Conservation (phyloP, 495 filamentous ascomycete species). For the Lentithecium fluviatile region DNA sequence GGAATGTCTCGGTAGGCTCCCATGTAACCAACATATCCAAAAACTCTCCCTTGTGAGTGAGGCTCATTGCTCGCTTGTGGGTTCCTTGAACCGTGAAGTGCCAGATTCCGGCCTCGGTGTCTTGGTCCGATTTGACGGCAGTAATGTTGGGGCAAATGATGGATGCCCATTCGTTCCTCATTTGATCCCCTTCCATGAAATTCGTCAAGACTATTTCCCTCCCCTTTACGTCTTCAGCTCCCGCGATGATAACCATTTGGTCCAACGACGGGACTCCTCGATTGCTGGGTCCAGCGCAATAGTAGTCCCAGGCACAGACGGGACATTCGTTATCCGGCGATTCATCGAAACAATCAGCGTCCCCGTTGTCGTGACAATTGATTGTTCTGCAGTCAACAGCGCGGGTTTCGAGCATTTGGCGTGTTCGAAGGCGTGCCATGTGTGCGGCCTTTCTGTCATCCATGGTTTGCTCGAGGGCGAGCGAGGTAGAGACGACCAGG, state of each 20-base stretch:
- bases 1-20: background rate
- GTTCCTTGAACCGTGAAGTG: background rate
- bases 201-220: background rate
- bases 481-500: no score
- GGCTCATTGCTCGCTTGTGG: conserved; percentile 1
- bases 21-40: background rate
- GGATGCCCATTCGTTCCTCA: background rate
- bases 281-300: background rate
- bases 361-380: background rate
- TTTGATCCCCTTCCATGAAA: background rate
- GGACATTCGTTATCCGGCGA: no score
- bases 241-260: background rate
- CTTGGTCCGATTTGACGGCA: background rate
- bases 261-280: background rate
- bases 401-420: background rate
- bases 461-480: background rate
- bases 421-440: background rate
- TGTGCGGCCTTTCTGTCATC: background rate
- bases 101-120: background rate
- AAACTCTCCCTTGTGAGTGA: background rate
- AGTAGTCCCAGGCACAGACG: background rate
- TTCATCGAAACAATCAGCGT: background rate
- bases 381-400: background rate
- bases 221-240: background rate
- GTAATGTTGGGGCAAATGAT: background rate